Percentiles rank a stretch among this genome's conserved stretches.
phyloP scores from a whole-genome alignment of 192 early-diverging fungal genomes.

The Coemansia sp. region DNA sequence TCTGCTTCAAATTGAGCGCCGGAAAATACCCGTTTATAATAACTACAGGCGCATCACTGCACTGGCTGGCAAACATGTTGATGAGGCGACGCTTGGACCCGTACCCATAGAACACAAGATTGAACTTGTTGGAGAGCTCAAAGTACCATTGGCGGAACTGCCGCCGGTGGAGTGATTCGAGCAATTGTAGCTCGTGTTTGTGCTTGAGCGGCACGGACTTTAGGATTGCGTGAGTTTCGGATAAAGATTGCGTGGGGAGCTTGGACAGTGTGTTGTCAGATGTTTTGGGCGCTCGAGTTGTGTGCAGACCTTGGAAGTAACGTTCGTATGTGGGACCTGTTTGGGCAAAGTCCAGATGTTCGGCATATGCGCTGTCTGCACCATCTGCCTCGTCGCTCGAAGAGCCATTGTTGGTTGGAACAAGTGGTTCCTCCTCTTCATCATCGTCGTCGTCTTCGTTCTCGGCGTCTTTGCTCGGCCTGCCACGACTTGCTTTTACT shows the following conservation, averaged over 20 bases:
- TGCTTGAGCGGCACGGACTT: slow-evolving; percentile 62
- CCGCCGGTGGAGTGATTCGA: slow-evolving; percentile 57
- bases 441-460: slow-evolving; percentile 20
- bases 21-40: slow-evolving; percentile 89
- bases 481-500: not conserved
- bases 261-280: slow-evolving; percentile 87
- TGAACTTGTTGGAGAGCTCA: slow-evolving; percentile 82
- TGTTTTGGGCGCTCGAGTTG: slow-evolving; percentile 56
- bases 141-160: slow-evolving; percentile 88
- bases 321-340: slow-evolving; percentile 60
- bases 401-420: slow-evolving; percentile 8
- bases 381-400: slow-evolving; percentile 11
- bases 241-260: slow-evolving; percentile 71
- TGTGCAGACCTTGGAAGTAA: slow-evolving; percentile 77
- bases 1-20: slow-evolving; percentile 65
- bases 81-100: slow-evolving; percentile 89
- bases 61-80: slow-evolving; percentile 65
- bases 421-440: slow-evolving; percentile 16
- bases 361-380: slow-evolving; percentile 5
- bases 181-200: slow-evolving; percentile 56
- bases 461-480: slow-evolving; percentile 1
- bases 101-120: slow-evolving; percentile 88
- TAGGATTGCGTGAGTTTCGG: slow-evolving; percentile 63
- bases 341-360: slow-evolving; percentile 17
- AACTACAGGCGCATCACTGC: slow-evolving; percentile 62